Percentiles rank a stretch among this genome's conserved stretches.
phyloP scores from a whole-genome alignment of 2,329 filamentous ascomycete genomes.

The Aspergillus novofumigatus region DNA sequence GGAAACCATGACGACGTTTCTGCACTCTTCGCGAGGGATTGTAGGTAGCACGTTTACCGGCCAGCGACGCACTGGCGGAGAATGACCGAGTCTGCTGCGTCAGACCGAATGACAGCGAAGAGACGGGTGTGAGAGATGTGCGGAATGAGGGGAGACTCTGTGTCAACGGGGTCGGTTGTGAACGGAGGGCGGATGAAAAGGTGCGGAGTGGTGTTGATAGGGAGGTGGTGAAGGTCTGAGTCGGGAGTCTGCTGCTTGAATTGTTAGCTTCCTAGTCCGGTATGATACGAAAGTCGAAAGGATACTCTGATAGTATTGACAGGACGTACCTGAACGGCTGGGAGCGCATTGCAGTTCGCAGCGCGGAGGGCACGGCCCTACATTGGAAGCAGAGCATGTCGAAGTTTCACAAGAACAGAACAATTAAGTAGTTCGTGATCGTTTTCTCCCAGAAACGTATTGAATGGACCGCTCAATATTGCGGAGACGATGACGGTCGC shows the following conservation, averaged over 20 bases:
- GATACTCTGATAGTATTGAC: background rate
- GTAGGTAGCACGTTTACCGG: constrained; percentile 51
- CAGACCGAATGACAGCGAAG: constrained; percentile 12
- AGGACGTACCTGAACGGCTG: constrained; percentile 16
- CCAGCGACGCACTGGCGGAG: constrained; percentile 42
- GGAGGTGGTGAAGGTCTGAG: constrained; percentile 3
- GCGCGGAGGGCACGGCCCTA: constrained; percentile 26
- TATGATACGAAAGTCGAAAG: background rate
- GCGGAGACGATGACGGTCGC: constrained; percentile 6
- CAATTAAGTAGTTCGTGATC: background rate
- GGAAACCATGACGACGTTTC: constrained; percentile 60
- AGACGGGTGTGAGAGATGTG: constrained; percentile 8
- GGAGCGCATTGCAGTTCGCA: constrained; percentile 17
- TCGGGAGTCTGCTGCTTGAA: background rate
- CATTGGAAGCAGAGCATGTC: constrained; percentile 34
- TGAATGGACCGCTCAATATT: constrained; percentile 5
- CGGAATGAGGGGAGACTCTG: constrained; percentile 6
- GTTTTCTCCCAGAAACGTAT: background rate
- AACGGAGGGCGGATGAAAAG: constrained; percentile 9
- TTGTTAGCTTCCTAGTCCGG: background rate
- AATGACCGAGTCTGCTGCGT: constrained; percentile 34
- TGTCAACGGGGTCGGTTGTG: background rate
- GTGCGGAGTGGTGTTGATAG: constrained; percentile 12
- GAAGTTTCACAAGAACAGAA: background rate
- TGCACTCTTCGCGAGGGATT: constrained; percentile 57